Conservation (phyloP, 108 stramenopile genomes). For the Fragilaria radians region DNA sequence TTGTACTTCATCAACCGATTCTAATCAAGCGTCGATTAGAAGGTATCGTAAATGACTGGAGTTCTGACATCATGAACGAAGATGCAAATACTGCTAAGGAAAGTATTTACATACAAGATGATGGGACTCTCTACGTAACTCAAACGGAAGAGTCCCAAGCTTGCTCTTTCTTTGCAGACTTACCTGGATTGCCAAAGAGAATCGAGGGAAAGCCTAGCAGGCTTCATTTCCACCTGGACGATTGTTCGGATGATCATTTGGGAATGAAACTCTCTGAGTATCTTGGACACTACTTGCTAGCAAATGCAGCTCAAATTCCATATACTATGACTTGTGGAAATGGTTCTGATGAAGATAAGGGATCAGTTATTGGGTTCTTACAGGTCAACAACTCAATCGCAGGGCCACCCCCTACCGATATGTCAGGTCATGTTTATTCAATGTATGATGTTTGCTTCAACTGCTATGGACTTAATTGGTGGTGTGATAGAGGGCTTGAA, state of each 20-base stretch:
- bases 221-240: conserved; percentile 3
- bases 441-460: background rate
- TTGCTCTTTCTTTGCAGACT: no score
- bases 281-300: background rate
- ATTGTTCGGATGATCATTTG: background rate
- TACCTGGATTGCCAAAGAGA: no score
- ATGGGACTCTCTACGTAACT: no score
- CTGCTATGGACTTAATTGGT: background rate
- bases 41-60: no score
- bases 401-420: background rate
- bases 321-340: background rate
- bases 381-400: background rate
- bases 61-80: no score
- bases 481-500: background rate
- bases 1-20: no score
- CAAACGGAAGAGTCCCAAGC: no score
- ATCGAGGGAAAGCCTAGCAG: no score
- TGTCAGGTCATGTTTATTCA: background rate
- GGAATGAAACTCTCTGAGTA: background rate
- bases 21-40: no score
- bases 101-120: no score
- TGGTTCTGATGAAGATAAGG: background rate
- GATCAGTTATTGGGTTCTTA: background rate
- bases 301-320: background rate
- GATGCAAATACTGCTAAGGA: no score